Percentiles rank a stretch among this genome's conserved stretches.
Evolutionary conservation across 495 filamentous ascomycete species (phyloP).

Genomic region (Cudoniella acicularis): DNA sequence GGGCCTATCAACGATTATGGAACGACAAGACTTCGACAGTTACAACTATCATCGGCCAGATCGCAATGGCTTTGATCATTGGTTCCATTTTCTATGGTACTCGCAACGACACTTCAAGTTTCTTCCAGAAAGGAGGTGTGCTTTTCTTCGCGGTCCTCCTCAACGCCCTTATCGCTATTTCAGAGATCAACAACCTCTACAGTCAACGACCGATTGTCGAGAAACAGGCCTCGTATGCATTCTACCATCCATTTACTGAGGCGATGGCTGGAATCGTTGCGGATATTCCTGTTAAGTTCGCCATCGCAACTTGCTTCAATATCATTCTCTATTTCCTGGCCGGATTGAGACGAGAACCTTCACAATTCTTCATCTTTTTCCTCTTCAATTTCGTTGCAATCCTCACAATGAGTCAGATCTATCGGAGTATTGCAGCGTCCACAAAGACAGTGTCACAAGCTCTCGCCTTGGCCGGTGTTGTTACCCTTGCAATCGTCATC

Average conservation of each 20-base stretch:
- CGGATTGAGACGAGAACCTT: conserved; percentile 46
- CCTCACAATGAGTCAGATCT: conserved; percentile 71
- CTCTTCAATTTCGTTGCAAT: conserved; percentile 62
- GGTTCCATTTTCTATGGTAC: conserved; percentile 46
- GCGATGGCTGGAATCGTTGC: conserved; percentile 54
- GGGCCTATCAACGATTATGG: conserved; percentile 65
- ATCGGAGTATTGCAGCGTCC: conserved; percentile 73
- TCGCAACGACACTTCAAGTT: conserved; percentile 35
- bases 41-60: conserved; percentile 66
- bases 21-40: conserved; percentile 73
- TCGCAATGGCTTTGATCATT: conserved; percentile 44
- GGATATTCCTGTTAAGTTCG: conserved; percentile 60
- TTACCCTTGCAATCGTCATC: conserved; percentile 62
- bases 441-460: conserved; percentile 79
- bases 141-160: conserved; percentile 53
- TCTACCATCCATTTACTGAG: conserved; percentile 61
- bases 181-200: conserved; percentile 60
- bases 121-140: conserved; percentile 54
- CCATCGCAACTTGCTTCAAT: conserved; percentile 24
- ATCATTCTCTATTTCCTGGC: conserved; percentile 74
- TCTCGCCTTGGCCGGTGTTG: conserved; percentile 71
- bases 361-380: conserved; percentile 61
- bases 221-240: conserved; percentile 62
- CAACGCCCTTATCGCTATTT: conserved; percentile 52
- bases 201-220: conserved; percentile 60